Conservation (phyloP, 371 early-diverging fungal species). For the Mortierella sp. region DNA sequence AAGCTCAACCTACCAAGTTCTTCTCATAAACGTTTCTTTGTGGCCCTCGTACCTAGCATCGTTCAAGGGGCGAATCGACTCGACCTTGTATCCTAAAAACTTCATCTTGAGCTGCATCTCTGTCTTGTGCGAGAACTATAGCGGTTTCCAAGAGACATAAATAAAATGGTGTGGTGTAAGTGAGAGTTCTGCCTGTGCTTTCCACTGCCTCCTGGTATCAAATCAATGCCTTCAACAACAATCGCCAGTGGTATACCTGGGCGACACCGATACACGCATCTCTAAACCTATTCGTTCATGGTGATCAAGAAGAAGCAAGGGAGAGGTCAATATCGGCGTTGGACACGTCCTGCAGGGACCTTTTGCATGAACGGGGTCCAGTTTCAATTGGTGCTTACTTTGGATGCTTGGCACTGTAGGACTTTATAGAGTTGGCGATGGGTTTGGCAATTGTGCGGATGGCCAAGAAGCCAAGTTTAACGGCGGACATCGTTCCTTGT, state of each 20-base stretch:
- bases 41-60: constrained; percentile 72
- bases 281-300: constrained; percentile 62
- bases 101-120: constrained; percentile 90
- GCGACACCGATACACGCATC: constrained; percentile 88
- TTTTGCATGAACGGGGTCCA: background rate
- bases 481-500: constrained; percentile 63
- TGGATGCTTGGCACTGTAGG: constrained; percentile 77
- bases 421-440: constrained; percentile 85
- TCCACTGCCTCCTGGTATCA: background rate
- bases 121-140: constrained; percentile 70
- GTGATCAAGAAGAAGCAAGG: background rate
- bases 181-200: background rate
- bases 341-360: background rate
- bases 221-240: too few species aligned
- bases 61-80: constrained; percentile 87
- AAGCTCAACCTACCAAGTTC: too few species aligned
- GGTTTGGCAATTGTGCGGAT: constrained; percentile 88
- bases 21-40: background rate
- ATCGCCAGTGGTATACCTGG: constrained; percentile 62
- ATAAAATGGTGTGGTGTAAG: background rate
- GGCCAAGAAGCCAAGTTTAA: constrained; percentile 76
- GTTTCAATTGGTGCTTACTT: constrained; percentile 36
- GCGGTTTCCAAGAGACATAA: background rate
- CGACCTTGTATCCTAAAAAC: constrained; percentile 83
- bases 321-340: background rate